Evolutionary conservation across 192 early-diverging fungal genomes (phyloP), one percentile per base, ranked within the genome.

Genomic region (Dissophora globulifera): DNA sequence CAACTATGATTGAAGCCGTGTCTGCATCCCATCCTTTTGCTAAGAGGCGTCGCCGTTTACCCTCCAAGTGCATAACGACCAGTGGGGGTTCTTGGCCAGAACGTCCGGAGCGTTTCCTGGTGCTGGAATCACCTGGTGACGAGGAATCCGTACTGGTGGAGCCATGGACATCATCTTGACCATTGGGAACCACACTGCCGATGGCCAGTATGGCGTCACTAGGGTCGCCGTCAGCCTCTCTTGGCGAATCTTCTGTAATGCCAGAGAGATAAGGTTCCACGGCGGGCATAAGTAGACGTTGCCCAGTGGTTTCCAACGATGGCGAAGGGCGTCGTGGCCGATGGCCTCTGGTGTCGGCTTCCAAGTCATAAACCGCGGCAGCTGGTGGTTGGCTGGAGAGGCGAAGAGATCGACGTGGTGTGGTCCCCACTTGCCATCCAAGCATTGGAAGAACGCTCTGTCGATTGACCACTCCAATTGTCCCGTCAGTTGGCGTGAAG

Each of bases 321-420:
- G 50, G 9, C 54, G 38, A n/a, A 55, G 35, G 17, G 42, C 51
- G 51, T 64, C 43, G 41, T 53, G 42, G 5, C 50, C 62, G 50
- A 64, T 45, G 41, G 50, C 40, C 27, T 31, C 23, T 54, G 41
- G 19, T 12, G 40, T 45, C 26, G 52, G 51, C 31, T 46, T 53
- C 62, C 51, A 64, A n/a, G 62, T 54, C 62, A 64, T 64, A 20
- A 43, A 64, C 20, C 9, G 43, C 22, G 27, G 51, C 42, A 64
- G 29, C 48, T 64, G 62, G 62, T 54, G 40, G 42, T 54, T 54
- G 38, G 25, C 13, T 4, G 40, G 52, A 22, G 62, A 55, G 25
- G 51, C 51, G 31, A 54, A 55, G 50, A 62, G 49, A 55, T 70
- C 59, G 51, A 56, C 68, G 58, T 47, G 43, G 58, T 70, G 68